Conservation (phyloP, 2,329 filamentous ascomycete species). For the Fusarium cicatricum region DNA sequence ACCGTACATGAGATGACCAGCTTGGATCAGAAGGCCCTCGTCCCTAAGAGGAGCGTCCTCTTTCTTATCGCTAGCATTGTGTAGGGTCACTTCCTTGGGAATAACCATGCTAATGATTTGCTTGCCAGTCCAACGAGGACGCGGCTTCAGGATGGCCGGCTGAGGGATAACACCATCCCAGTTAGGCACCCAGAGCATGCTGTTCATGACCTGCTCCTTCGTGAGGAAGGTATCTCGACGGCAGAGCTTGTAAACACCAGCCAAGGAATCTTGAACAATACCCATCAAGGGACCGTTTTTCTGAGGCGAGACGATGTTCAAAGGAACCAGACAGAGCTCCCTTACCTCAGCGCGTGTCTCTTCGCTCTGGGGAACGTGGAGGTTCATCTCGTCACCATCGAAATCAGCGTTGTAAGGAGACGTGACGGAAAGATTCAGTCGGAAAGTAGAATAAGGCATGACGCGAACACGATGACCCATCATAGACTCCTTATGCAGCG, state of each 20-base stretch:
- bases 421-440: constrained; percentile 95
- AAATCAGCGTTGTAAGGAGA: constrained; percentile 99
- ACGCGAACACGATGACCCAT: constrained; percentile 98
- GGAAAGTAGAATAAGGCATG: constrained; percentile 99
- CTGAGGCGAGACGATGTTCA: constrained; percentile 98
- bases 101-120: constrained; percentile 96
- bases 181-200: constrained; percentile 95
- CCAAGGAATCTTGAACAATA: constrained; percentile 97
- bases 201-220: constrained; percentile 93
- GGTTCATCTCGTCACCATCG: constrained; percentile 99
- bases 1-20: constrained; percentile 89
- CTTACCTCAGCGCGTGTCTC: constrained; percentile 95
- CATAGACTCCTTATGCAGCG: constrained; percentile 99
- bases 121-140: constrained; percentile 96
- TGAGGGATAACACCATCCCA: constrained; percentile 96
- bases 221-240: constrained; percentile 90
- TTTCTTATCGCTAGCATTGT: constrained; percentile 66
- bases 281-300: constrained; percentile 98
- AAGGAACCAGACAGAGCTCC: constrained; percentile 95
- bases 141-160: constrained; percentile 92
- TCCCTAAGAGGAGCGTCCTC: constrained; percentile 73
- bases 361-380: constrained; percentile 98
- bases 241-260: constrained; percentile 96
- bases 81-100: constrained; percentile 83
- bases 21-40: constrained; percentile 81